Conservation (phyloP, 768 basidiomycete genomes). For the Podaxis rugospora region DNA sequence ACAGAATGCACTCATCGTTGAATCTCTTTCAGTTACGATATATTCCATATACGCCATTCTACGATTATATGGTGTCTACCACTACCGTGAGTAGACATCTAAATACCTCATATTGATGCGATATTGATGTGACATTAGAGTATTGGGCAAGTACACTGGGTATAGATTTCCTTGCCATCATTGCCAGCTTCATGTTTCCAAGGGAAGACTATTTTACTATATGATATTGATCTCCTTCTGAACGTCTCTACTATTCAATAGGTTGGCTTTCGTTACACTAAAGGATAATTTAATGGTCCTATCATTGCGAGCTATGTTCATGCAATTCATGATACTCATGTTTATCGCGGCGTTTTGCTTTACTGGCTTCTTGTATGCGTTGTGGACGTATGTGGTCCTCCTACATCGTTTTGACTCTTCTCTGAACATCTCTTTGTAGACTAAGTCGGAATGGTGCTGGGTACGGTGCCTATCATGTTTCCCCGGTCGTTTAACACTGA, state of each 20-base stretch:
- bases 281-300: constrained; percentile 78
- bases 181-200: constrained; percentile 89
- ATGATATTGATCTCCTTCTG: not conserved
- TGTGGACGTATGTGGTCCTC: constrained; percentile 75
- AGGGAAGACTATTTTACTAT: constrained; percentile 37
- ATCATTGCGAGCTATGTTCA: constrained; percentile 86
- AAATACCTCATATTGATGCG: not conserved
- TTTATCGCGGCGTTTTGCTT: constrained; percentile 87
- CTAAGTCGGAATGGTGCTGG: constrained; percentile 56
- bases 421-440: constrained; percentile 30
- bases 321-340: constrained; percentile 85
- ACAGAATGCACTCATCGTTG: not conserved
- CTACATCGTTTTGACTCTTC: not conserved
- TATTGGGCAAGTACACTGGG: constrained; percentile 67
- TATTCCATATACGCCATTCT: constrained; percentile 75
- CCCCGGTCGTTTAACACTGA: not conserved
- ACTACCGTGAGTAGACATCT: constrained; percentile 43
- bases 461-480: constrained; percentile 29
- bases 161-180: constrained; percentile 81
- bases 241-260: constrained; percentile 20
- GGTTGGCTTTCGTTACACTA: constrained; percentile 87
- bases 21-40: constrained; percentile 54
- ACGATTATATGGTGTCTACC: constrained; percentile 73
- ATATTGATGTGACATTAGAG: constrained; percentile 29
- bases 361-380: constrained; percentile 86